Percentiles rank a stretch among this genome's conserved stretches.
phyloP scores from a whole-genome alignment of 2,329 filamentous ascomycete genomes.

The Xylariaceae sp. region DNA sequence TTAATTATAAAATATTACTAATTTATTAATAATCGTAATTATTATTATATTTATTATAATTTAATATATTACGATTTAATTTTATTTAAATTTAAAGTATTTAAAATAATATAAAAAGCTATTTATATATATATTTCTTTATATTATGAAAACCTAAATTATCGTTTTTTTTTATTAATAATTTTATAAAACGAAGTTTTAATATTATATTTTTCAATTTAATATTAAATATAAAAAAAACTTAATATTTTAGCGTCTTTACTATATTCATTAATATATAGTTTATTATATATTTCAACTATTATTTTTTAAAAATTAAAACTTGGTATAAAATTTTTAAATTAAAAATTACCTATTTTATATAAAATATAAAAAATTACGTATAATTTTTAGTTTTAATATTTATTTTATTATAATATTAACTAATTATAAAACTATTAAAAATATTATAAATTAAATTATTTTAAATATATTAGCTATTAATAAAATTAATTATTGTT shows the following conservation, averaged over 20 bases:
- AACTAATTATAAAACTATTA: not conserved
- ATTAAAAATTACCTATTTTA: constrained; percentile 1
- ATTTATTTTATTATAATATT: not conserved
- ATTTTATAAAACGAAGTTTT: constrained; percentile 2
- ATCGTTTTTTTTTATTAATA: constrained; percentile 2
- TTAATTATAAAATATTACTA: constrained; percentile 1
- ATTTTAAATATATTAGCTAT: constrained; percentile 1
- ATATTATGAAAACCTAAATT: not conserved
- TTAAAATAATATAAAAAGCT: not conserved
- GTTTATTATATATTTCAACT: constrained; percentile 3
- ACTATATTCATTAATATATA: constrained; percentile 1
- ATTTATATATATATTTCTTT: not conserved
- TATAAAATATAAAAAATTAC: constrained; percentile 3
- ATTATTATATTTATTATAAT: constrained; percentile 1
- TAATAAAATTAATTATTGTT: constrained; percentile 1
- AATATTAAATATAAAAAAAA: not conserved
- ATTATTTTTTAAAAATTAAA: constrained; percentile 2
- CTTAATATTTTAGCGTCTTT: too few relatives aligned
- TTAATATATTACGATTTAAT: not conserved
- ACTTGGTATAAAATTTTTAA: constrained; percentile 1
- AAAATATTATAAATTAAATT: not conserved
- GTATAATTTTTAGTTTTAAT: too few relatives aligned
- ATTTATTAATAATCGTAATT: too few relatives aligned
- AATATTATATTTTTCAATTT: constrained; percentile 5
- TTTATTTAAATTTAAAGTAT: not conserved